Conservation (phyloP, 345 rosid species). For the Pugionium dolabratum region DNA sequence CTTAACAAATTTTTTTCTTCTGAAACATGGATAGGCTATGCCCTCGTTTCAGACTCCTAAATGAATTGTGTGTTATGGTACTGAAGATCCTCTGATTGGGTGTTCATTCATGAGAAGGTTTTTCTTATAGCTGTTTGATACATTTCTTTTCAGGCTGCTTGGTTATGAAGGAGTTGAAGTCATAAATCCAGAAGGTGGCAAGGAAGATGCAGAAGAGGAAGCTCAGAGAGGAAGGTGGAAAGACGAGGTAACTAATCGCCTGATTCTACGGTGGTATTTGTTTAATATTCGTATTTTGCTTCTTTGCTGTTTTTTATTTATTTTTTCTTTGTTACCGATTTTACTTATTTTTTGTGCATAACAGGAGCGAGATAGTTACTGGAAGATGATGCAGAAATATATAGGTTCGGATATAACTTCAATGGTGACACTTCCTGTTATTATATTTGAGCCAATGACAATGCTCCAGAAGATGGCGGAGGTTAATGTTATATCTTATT, state of each 20-base stretch:
- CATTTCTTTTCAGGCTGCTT: constrained; percentile 44
- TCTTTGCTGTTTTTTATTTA: neutral
- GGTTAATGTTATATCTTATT: constrained; percentile 47
- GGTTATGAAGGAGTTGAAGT: constrained; percentile 88
- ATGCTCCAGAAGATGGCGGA: constrained; percentile 97
- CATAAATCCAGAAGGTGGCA: constrained; percentile 91
- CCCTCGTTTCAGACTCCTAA: neutral
- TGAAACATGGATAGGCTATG: neutral
- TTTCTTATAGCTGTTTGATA: neutral
- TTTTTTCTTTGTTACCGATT: neutral
- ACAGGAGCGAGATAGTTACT: constrained; percentile 83
- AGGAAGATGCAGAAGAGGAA: constrained; percentile 91
- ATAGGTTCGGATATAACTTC: constrained; percentile 87
- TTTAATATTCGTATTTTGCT: neutral
- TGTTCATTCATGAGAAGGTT: neutral
- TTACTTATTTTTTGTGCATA: constrained; percentile 8
- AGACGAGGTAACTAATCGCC: constrained; percentile 55
- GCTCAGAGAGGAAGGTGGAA: constrained; percentile 93
- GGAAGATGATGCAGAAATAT: constrained; percentile 96
- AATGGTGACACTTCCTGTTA: constrained; percentile 94
- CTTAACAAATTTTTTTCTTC: neutral
- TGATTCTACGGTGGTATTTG: constrained; percentile 12
- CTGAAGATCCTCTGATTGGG: constrained; percentile 3
- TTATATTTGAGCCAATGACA: constrained; percentile 90
- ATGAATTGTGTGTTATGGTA: constrained; percentile 12